Conservation (phyloP, 23 red algal genomes). For the Gracilaria vermiculophylla region DNA sequence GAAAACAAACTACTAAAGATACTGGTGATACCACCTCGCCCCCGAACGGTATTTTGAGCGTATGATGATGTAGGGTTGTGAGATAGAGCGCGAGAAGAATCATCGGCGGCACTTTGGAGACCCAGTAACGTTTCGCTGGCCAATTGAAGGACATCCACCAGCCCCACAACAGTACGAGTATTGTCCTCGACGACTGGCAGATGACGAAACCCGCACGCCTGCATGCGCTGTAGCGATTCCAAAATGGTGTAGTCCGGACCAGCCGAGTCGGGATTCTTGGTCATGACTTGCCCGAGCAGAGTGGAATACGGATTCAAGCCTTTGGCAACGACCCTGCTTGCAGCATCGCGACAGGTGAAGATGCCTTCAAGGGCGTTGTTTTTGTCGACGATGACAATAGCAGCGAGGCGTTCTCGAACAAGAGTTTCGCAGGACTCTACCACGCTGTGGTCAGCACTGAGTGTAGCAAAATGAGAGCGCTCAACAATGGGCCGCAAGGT, state of each 20-base stretch:
- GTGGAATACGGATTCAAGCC: constrained; percentile 35
- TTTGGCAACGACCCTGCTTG: constrained; percentile 48
- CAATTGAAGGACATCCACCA: constrained; percentile 70
- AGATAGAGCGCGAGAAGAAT: neutral
- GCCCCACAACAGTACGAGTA: constrained; percentile 40
- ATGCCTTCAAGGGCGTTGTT: constrained; percentile 58
- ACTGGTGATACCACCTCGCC: constrained; percentile 21
- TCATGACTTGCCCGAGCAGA: constrained; percentile 51
- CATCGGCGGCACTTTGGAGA: constrained; percentile 9
- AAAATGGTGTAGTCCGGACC: constrained; percentile 55
- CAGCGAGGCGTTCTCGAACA: constrained; percentile 39
- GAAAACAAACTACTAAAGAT: constrained; percentile 67
- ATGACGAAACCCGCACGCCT: constrained; percentile 73
- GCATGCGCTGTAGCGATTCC: constrained; percentile 70
- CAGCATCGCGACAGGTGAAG: constrained; percentile 68
- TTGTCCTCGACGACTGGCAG: constrained; percentile 53
- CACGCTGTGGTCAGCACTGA: constrained; percentile 19
- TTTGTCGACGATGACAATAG: constrained; percentile 62
- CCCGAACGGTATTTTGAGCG: neutral
- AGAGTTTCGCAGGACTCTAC: constrained; percentile 46
- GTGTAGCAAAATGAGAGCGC: constrained; percentile 23
- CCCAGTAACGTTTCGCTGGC: constrained; percentile 34
- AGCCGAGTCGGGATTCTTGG: constrained; percentile 53
- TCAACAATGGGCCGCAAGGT: constrained; percentile 49
- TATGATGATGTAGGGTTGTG: neutral